Conservation (phyloP, 2,329 filamentous ascomycete species). For the Calonectria hongkongensis region DNA sequence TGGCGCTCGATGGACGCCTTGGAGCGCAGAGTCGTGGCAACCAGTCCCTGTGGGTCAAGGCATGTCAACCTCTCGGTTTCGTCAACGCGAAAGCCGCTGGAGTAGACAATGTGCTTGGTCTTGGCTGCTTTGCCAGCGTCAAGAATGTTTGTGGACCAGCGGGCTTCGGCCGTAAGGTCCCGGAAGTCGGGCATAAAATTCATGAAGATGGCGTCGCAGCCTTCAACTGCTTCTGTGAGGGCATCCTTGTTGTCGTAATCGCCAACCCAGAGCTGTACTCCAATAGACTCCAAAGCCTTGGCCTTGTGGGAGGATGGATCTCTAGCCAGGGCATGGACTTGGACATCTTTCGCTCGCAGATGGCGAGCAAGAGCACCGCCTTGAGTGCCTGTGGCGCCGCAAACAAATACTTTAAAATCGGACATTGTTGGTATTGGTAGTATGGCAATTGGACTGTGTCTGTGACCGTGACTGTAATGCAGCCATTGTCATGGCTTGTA, state of each 20-base stretch:
- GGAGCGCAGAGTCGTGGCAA: constrained; percentile 57
- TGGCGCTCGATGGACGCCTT: constrained; percentile 66
- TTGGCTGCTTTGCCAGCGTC: constrained; percentile 62
- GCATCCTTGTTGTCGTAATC: constrained; percentile 58
- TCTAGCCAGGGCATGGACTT: constrained; percentile 61
- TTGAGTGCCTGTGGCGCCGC: constrained; percentile 63
- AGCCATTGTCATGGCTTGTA: neutral
- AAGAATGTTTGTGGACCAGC: constrained; percentile 58
- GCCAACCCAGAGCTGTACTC: constrained; percentile 58
- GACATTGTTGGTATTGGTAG: constrained; percentile 54
- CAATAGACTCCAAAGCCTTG: constrained; percentile 54
- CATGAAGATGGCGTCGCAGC: constrained; percentile 59
- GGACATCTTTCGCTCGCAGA: constrained; percentile 57
- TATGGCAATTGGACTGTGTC: neutral
- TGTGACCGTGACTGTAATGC: neutral
- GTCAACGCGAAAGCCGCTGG: constrained; percentile 57
- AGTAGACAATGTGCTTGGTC: constrained; percentile 61
- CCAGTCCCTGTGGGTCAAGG: constrained; percentile 54
- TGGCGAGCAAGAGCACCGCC: constrained; percentile 60
- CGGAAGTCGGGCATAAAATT: constrained; percentile 58
- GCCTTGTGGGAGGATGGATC: constrained; percentile 56
- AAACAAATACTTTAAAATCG: constrained; percentile 60
- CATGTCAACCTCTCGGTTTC: constrained; percentile 53
- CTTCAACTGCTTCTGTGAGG: constrained; percentile 55
- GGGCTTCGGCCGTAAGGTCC: constrained; percentile 56